Base-by-base conservation (phyloP, 306 rosid genomes). In the Malus sylvestris region DNA sequence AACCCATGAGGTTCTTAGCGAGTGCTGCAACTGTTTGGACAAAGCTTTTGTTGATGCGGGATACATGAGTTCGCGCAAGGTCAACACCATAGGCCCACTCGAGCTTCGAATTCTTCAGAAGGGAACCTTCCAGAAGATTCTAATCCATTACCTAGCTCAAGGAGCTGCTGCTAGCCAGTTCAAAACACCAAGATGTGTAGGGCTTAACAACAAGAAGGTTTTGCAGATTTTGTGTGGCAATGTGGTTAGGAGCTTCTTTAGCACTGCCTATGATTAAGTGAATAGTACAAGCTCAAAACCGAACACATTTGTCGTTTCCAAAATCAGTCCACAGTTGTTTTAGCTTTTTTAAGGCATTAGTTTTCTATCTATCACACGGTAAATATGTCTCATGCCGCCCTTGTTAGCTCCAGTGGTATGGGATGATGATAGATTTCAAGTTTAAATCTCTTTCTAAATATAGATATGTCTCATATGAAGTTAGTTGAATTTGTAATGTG, bases 111-210 rank as follows among this genome's bases (percentile, higher is more conserved):
- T 96, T 73, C 89, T 96, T 23, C 44, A 73, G 62, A 83, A 76
- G 64, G 99, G 97, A 76, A 92, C 98, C n/a, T 92, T 96, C 68
- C 90, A 81, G 57, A 86, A 83, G 83, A 81, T 96, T 69, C 89
- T 92, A 12, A 88, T 89, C 15, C 93, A 93, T 80, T 89, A 18
- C 83, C 75, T 96, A 30, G 84, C 77, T 29, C 80, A 78, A 67
- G 98, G 97, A 29, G 72, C 83, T 16, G 88, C 93, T 19, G 91
- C 85, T 25, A 90, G 87, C 73, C 99, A 92, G 85, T 92, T 85
- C 81, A 95, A 95, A 88, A 85, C 96, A n/a, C 97, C 97, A 42
- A 84, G 99, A 45, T 89, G 89, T 81, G 88, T 92, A 35, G 87
- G 86, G 13, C 84, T 85, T 20, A 68, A 80, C 4, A 91, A 96